phyloP scores from a whole-genome alignment of 2,329 filamentous ascomycete species.

The Capronia coronata region DNA sequence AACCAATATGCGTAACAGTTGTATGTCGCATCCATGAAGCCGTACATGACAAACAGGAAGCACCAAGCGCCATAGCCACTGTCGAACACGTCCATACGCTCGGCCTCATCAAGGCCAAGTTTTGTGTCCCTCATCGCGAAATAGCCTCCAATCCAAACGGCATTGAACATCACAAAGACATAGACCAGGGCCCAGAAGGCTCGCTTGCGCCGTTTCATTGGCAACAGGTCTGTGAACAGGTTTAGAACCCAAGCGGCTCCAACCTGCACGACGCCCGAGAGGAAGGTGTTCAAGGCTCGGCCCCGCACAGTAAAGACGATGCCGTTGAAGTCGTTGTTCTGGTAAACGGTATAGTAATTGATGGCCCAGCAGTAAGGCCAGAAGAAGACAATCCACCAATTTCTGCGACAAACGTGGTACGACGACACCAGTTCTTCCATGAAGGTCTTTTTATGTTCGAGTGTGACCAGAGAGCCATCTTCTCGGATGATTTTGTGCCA shows the following conservation, averaged over 20 bases:
- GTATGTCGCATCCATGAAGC: background rate
- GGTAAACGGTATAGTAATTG: background rate
- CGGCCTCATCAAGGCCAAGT: background rate
- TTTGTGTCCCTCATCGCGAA: background rate
- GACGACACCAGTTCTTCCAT: constrained; percentile 17
- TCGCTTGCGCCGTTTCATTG: background rate
- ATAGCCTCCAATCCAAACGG: background rate
- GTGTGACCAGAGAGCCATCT: constrained; percentile 53
- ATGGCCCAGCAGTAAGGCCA: background rate
- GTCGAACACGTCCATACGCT: background rate
- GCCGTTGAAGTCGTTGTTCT: background rate
- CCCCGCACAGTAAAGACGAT: background rate
- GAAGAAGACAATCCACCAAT: background rate
- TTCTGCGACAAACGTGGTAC: background rate
- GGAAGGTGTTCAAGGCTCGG: background rate
- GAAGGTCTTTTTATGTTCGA: constrained; percentile 28
- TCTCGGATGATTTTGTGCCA: constrained; percentile 61
- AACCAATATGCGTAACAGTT: background rate
- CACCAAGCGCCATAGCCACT: background rate
- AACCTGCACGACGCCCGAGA: background rate
- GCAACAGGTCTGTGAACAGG: background rate
- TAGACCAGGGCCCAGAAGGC: background rate
- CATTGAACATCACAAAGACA: background rate
- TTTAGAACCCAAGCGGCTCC: background rate
- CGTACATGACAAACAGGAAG: background rate